Conservation (phyloP, 176 grass and related monocot species). For the Oryza longistaminata region DNA sequence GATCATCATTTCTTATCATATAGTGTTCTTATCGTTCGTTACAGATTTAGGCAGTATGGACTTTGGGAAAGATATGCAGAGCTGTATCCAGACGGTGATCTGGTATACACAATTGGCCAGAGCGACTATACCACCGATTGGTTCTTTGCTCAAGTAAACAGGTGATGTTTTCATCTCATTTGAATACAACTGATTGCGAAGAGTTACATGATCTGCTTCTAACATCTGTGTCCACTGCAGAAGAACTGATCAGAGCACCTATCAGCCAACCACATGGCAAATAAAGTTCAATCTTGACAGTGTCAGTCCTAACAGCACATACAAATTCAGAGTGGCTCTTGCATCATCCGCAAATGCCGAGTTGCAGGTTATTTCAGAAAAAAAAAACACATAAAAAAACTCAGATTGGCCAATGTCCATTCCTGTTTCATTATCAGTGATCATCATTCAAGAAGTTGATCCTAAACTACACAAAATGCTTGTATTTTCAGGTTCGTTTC, state of each 20-base stretch:
- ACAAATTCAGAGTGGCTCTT: conserved; percentile 79
- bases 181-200: background rate
- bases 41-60: conserved; percentile 87
- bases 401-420: background rate
- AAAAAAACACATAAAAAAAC: background rate
- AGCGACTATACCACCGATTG: conserved; percentile 81
- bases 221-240: conserved; percentile 42
- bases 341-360: conserved; percentile 72
- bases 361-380: conserved; percentile 56
- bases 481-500: conserved; percentile 61
- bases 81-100: conserved; percentile 62
- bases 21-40: background rate
- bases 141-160: conserved; percentile 93
- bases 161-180: conserved; percentile 41
- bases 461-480: background rate
- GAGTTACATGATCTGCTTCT: background rate
- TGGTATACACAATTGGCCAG: conserved; percentile 67
- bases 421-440: background rate
- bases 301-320: conserved; percentile 50
- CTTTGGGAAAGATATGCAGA: conserved; percentile 90
- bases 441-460: background rate
- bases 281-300: conserved; percentile 75
- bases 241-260: conserved; percentile 56
- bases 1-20: background rate
- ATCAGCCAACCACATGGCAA: conserved; percentile 82